phyloP scores from a whole-genome alignment of 225 moss, liverwort and hornwort genomes.

The Pleurozium schreberi region DNA sequence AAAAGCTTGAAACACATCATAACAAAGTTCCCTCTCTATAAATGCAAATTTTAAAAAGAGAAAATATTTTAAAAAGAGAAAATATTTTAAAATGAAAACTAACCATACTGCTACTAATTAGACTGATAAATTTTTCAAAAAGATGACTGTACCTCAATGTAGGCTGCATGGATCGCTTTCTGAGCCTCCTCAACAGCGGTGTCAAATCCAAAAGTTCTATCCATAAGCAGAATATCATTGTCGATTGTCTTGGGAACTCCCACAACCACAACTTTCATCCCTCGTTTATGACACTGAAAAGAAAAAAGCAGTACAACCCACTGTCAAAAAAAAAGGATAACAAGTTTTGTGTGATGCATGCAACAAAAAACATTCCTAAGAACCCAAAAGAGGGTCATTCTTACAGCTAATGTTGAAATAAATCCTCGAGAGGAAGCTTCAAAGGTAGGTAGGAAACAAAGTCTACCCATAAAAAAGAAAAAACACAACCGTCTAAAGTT shows the following conservation, averaged over 20 bases:
- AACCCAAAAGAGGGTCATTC: accelerated
- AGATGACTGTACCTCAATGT: conserved; percentile 53
- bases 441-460: background rate
- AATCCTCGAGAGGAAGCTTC: background rate
- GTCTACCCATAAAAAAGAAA: background rate
- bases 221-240: conserved; percentile 94
- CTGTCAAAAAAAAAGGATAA: background rate
- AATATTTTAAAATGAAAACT: background rate
- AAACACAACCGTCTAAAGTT: no score
- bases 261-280: conserved; percentile 63
- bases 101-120: background rate
- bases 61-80: background rate
- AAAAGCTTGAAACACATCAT: background rate
- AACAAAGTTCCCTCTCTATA: background rate
- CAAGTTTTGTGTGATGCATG: no score
- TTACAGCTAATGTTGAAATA: background rate
- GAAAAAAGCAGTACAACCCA: background rate
- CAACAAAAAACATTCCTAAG: background rate
- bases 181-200: conserved; percentile 97
- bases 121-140: background rate
- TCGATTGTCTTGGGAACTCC: conserved; percentile 97
- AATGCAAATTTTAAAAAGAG: background rate
- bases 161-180: conserved; percentile 83
- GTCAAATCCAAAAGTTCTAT: conserved; percentile 93
- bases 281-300: conserved; percentile 51